These are phyloP conservation scores for Colletotrichum tanaceti DNA, from an alignment of 2,329 filamentous ascomycete species.

Conservation along the genomic window DNA sequence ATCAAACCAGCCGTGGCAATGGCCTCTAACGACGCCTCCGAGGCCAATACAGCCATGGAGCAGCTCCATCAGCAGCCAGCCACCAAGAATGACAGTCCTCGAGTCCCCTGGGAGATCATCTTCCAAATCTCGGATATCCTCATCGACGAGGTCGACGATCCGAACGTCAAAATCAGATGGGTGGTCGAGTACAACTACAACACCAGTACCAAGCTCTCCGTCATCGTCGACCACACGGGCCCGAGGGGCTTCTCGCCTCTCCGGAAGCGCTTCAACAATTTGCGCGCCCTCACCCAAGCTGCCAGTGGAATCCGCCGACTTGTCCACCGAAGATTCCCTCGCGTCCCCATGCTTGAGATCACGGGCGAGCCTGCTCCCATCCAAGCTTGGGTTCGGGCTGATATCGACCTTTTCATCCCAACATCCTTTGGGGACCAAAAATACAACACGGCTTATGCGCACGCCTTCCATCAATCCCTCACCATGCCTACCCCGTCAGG, in stretches of 20 bases:
- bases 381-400: not conserved
- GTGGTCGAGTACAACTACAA: constrained; percentile 4
- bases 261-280: not conserved
- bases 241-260: not conserved
- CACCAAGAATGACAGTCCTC: not conserved
- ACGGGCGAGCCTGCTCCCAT: not conserved
- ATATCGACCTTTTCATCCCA: not conserved
- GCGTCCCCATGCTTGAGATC: not conserved
- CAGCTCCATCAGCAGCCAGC: not conserved
- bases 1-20: not conserved
- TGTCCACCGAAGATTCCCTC: not conserved
- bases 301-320: not conserved
- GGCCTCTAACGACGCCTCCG: not conserved
- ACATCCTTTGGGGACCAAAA: too few species aligned
- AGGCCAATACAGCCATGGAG: not conserved
- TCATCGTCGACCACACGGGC: not conserved
- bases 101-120: constrained; percentile 4
- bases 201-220: not conserved
- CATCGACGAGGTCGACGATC: not conserved
- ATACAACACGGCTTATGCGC: too few species aligned
- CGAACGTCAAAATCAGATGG: not conserved
- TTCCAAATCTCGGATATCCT: not conserved
- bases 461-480: not conserved
- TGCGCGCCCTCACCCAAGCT: not conserved
- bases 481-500: not conserved